A percentile compares a stretch with the other conserved stretches of the same genome.
Conservation (phyloP, 306 rosid genomes). For the Medicago arabica region DNA sequence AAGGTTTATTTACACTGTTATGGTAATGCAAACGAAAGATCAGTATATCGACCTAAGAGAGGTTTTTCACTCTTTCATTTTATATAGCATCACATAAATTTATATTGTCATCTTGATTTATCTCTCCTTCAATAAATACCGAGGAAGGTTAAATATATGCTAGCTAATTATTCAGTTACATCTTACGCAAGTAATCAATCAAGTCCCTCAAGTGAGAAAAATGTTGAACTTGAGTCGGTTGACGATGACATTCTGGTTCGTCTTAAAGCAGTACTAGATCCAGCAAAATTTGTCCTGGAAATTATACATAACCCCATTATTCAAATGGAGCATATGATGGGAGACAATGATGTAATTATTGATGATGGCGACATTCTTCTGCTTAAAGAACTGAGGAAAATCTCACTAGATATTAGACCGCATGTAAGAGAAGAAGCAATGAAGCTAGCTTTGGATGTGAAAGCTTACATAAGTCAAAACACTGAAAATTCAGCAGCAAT, state of each 20-base stretch:
- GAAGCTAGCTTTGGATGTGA: no score
- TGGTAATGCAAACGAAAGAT: no score
- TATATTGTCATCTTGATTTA: no score
- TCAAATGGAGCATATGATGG: neutral
- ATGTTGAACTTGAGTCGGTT: neutral
- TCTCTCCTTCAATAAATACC: no score
- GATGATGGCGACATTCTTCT: slow-evolving; percentile 32
- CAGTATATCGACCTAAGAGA: no score
- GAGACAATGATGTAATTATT: neutral
- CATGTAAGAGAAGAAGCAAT: no score
- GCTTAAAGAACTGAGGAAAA: neutral
- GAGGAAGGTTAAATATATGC: neutral
- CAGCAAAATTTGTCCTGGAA: neutral
- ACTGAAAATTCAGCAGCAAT: no score
- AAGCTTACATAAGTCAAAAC: no score
- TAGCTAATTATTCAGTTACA: neutral
- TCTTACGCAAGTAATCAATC: neutral
- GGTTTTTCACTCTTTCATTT: no score
- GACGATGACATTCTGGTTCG: neutral
- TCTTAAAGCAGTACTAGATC: neutral
- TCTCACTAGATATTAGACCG: no score
- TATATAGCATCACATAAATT: no score
- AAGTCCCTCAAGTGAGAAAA: neutral
- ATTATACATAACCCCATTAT: neutral
- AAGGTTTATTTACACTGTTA: no score